Evolutionary conservation across 495 filamentous ascomycete species (phyloP), one percentile per base, ranked within the genome.

Genomic region (Penicillium bialowiezense): DNA sequence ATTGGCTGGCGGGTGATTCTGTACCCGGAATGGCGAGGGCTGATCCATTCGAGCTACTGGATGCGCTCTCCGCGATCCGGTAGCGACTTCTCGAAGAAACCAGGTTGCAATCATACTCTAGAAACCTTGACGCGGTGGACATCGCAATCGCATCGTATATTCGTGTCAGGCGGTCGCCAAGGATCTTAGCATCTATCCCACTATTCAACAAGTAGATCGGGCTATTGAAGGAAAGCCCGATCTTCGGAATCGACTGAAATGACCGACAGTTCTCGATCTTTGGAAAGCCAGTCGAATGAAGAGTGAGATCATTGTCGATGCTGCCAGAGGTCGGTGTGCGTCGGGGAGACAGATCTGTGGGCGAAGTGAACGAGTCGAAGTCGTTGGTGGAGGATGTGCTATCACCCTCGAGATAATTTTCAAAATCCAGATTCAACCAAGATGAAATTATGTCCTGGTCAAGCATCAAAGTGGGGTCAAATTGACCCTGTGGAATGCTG

Each of bases 151-250:
- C 40, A 7, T 62, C 47, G 23, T 58, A 60, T 8, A 60, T 65
- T 18, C 41, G 36, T 0, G 38, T 31, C 7, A 63, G 50, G 20
- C 50, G 41, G 15, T 53, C 43, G 23, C 57, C 59, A 2, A 65
- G 43, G 1, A 62, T 48, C 14, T 39, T 50, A 3, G 51, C 47
- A 29, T 62, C 48, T 24, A 65, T 38, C 37, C 36, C 58, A 9
- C 59, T 58, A 19, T 60, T 65, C 15, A 65, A 34, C 13, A 65
- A 37, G 34, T 54, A 23, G n/a, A 62, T 44, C 5, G 62, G 59
- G 20, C 59, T 65, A 26, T 38, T 40, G 14, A 39, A 38, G 20
- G 54, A 54, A 13, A 34, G 38, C 0, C 44, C 44, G 13, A 51
- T 14, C 1, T 2, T 9, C 3, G 32, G 21, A 13, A 9, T 9